Percentiles rank a stretch among this genome's conserved stretches.
phyloP scores from a whole-genome alignment of 805 yeast species.

The Cyberlindnera meyerae region DNA sequence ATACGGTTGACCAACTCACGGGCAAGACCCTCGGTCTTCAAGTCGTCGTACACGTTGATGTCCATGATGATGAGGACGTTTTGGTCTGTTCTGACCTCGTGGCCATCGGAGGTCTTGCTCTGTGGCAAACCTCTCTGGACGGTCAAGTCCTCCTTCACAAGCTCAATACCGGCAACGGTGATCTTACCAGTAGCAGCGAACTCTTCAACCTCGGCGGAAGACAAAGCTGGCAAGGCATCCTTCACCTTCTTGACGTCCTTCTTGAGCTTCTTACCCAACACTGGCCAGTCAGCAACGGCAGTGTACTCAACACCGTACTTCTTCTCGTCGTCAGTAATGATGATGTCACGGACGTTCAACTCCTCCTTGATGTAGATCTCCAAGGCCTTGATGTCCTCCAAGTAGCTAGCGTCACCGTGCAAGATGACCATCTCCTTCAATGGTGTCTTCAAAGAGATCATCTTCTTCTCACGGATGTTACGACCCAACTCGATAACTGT shows the following conservation, averaged over 20 bases:
- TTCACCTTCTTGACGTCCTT: slow-evolving; percentile 90
- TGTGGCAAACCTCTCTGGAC: slow-evolving; percentile 88
- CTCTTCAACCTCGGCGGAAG: slow-evolving; percentile 77
- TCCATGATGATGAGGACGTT: slow-evolving; percentile 90
- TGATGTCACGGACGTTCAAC: slow-evolving; percentile 82
- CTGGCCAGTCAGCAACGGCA: slow-evolving; percentile 99
- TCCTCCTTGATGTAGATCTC: slow-evolving; percentile 82
- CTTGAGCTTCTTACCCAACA: slow-evolving; percentile 94
- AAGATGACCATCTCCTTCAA: slow-evolving; percentile 81
- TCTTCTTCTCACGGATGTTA: slow-evolving; percentile 93
- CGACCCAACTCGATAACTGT: slow-evolving; percentile 94
- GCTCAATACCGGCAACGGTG: slow-evolving; percentile 83
- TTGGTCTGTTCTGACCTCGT: slow-evolving; percentile 81
- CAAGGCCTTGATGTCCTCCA: slow-evolving; percentile 73
- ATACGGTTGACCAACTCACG: slow-evolving; percentile 96
- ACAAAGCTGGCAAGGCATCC: slow-evolving; percentile 79
- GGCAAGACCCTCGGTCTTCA: slow-evolving; percentile 90
- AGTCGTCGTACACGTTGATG: slow-evolving; percentile 78
- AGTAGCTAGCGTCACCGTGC: slow-evolving; percentile 70
- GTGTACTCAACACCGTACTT: slow-evolving; percentile 88
- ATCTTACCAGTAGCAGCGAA: slow-evolving; percentile 71
- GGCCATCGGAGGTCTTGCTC: slow-evolving; percentile 56
- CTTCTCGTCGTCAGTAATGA: slow-evolving; percentile 86
- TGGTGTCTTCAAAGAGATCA: slow-evolving; percentile 91
- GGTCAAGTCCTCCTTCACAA: slow-evolving; percentile 82